These are phyloP conservation scores for Rubus idaeus DNA, from an alignment of 306 rosid genomes.

Conservation along the genomic window DNA sequence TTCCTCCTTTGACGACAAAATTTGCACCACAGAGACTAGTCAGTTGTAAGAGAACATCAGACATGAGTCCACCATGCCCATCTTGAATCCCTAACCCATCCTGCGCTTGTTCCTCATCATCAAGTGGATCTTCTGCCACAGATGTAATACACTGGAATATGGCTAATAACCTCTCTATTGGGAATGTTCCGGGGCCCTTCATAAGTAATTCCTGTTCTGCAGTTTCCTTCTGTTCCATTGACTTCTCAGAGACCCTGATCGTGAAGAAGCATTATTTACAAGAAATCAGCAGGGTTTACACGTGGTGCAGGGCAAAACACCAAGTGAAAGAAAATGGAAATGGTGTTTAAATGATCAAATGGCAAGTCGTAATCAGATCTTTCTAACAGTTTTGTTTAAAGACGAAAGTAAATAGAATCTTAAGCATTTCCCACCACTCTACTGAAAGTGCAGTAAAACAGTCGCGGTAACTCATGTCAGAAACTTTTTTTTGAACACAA, in stretches of 20 bases:
- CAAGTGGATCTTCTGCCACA: constrained; percentile 52
- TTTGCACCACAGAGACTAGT: constrained; percentile 90
- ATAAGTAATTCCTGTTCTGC: constrained; percentile 72
- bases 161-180: constrained; percentile 90
- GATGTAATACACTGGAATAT: constrained; percentile 87
- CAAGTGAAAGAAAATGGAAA: not conserved
- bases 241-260: constrained; percentile 62
- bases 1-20: constrained; percentile 78
- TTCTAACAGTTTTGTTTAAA: not conserved
- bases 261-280: constrained; percentile 26
- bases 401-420: not conserved
- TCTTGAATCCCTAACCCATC: constrained; percentile 41
- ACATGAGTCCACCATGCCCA: constrained; percentile 61
- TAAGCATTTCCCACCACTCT: not conserved
- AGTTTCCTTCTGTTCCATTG: constrained; percentile 64
- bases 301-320: not conserved
- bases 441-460: not conserved
- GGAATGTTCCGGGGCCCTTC: constrained; percentile 98
- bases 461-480: not conserved
- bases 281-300: not conserved
- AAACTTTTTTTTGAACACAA: not conserved
- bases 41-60: constrained; percentile 76
- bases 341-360: not conserved
- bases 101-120: constrained; percentile 53
- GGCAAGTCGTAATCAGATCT: not conserved